Percentiles rank a stretch among this genome's conserved stretches.
These are phyloP conservation scores for Colletotrichum costaricense DNA, from an alignment of 2,329 filamentous ascomycete genomes.

Conservation along the genomic window DNA sequence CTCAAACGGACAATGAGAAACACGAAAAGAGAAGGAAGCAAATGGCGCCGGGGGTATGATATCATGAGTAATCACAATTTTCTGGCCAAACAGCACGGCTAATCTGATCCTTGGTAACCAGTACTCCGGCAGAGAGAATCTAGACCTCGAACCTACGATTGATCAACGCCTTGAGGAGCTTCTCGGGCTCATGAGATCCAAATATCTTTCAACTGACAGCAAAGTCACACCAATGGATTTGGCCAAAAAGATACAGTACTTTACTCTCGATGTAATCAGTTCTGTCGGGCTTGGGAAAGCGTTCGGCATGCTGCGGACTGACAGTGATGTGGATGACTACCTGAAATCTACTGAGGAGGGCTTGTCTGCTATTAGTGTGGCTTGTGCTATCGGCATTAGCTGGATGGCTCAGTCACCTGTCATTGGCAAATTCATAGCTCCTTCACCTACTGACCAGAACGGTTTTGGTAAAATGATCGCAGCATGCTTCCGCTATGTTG, in stretches of 20 bases:
- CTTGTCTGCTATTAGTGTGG: conserved; percentile 41
- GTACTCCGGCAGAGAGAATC: conserved; percentile 68
- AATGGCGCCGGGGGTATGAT: conserved; percentile 60
- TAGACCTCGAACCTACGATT: conserved; percentile 59
- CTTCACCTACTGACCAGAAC: conserved; percentile 42
- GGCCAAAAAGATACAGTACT: conserved; percentile 58
- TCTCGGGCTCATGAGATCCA: conserved; percentile 54
- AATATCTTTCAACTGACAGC: conserved; percentile 52
- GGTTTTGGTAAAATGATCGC: conserved; percentile 50
- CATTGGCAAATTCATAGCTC: conserved; percentile 42
- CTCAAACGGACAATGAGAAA: conserved; percentile 57
- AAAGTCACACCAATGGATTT: conserved; percentile 54
- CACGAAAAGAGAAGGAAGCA: conserved; percentile 59
- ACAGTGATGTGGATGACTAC: conserved; percentile 57
- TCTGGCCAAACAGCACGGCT: background rate
- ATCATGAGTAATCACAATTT: background rate
- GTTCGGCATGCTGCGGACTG: conserved; percentile 59
- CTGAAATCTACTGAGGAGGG: conserved; percentile 49
- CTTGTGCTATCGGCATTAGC: conserved; percentile 42
- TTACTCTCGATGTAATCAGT: conserved; percentile 66
- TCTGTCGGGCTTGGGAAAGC: conserved; percentile 60
- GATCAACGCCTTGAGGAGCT: conserved; percentile 59
- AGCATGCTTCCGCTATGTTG: conserved; percentile 42
- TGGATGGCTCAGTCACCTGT: conserved; percentile 45
- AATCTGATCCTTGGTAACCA: conserved; percentile 35